Percentiles rank a stretch among this genome's conserved stretches.
These are phyloP conservation scores for Pogostemon cablin DNA, from an alignment of 257 asterid genomes.

Conservation along the genomic window DNA sequence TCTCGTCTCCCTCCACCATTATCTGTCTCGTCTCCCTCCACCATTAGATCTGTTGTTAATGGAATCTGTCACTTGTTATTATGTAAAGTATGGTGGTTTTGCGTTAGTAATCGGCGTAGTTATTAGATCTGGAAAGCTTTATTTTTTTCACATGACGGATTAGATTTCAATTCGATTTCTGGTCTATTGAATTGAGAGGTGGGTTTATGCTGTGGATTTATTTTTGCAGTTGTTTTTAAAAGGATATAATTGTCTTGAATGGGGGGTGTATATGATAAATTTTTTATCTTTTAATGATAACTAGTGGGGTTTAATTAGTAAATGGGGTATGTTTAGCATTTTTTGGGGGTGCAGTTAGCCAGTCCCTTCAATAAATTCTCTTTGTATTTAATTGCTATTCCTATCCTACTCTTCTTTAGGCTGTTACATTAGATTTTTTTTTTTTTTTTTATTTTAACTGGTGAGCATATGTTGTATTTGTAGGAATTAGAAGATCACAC, in stretches of 20 bases:
- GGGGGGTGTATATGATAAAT: no score
- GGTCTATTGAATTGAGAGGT: constrained; percentile 43
- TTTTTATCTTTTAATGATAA: no score
- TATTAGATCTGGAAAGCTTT: constrained; percentile 46
- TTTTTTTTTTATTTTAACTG: not conserved
- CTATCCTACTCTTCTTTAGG: not conserved
- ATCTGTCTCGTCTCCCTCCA: not conserved
- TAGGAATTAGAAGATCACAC: constrained; percentile 83
- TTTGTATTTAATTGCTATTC: constrained; percentile 21
- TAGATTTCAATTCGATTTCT: constrained; percentile 36
- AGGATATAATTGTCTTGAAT: no score
- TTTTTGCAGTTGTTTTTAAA: not conserved
- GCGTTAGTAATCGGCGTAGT: constrained; percentile 12
- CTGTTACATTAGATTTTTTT: constrained; percentile 1
- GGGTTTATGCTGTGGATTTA: constrained; percentile 26
- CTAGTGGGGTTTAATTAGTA: no score
- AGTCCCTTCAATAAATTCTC: not conserved
- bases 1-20: no score
- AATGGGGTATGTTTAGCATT: no score
- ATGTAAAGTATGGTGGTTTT: constrained; percentile 21
- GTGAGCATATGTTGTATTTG: constrained; percentile 19
- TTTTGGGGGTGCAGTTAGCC: no score
- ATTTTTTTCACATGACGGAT: constrained; percentile 22
- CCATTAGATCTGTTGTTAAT: constrained; percentile 57
- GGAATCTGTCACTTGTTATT: not conserved